Conservation (phyloP, 805 yeast species). For the Tetrapisispora iriomotensis region DNA sequence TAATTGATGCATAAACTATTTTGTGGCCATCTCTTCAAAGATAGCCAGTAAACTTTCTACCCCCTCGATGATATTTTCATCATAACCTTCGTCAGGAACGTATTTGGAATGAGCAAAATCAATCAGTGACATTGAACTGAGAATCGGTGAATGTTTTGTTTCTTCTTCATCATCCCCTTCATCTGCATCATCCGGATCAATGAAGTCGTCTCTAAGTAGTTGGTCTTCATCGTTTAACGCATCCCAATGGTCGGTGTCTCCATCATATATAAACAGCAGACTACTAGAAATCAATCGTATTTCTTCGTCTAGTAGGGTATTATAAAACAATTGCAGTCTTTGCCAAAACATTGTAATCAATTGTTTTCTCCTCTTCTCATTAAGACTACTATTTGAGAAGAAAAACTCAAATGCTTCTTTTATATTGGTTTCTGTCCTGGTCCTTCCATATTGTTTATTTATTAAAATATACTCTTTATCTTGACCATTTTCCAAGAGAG, state of each 20-base stretch:
- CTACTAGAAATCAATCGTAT: constrained; percentile 63
- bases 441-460: constrained; percentile 66
- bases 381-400: constrained; percentile 34
- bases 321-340: constrained; percentile 58
- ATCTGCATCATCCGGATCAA: constrained; percentile 28
- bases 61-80: constrained; percentile 62
- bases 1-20: constrained; percentile 24
- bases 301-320: constrained; percentile 53
- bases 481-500: constrained; percentile 12
- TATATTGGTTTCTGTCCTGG: constrained; percentile 37
- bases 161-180: constrained; percentile 22
- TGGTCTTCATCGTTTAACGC: constrained; percentile 33
- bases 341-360: constrained; percentile 39
- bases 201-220: constrained; percentile 25
- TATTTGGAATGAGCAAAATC: constrained; percentile 85
- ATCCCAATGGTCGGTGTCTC: constrained; percentile 48
- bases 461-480: constrained; percentile 39
- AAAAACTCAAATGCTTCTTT: constrained; percentile 36
- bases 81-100: constrained; percentile 55
- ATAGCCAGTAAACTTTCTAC: constrained; percentile 41
- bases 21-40: constrained; percentile 23
- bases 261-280: constrained; percentile 64
- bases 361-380: constrained; percentile 26
- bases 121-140: constrained; percentile 58
- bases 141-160: constrained; percentile 2